phyloP scores from a whole-genome alignment of 2,329 filamentous ascomycete species.

The Fonsecaea nubica region DNA sequence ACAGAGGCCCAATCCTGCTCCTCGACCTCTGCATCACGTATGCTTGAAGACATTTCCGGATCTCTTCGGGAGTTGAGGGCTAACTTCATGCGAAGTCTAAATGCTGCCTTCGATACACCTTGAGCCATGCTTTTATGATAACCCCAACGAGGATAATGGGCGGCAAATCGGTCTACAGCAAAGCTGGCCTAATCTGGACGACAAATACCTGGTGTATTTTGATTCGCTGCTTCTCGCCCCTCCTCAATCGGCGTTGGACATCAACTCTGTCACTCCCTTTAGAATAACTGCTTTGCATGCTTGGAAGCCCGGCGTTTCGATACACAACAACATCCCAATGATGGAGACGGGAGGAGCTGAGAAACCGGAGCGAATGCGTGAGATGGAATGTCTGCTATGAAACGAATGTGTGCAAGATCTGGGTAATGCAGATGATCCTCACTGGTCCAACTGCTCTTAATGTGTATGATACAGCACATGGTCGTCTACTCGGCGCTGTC shows the following conservation, averaged over 20 bases:
- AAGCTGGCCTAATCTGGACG: constrained; percentile 21
- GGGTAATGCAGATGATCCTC: constrained; percentile 12
- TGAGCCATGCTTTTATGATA: not conserved
- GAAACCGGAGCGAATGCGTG: constrained; percentile 11
- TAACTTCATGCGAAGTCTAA: constrained; percentile 17
- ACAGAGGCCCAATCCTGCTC: constrained; percentile 17
- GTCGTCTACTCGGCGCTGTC: not conserved
- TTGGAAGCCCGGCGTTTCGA: not conserved
- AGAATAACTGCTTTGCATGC: constrained; percentile 9
- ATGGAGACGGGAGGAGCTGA: not conserved
- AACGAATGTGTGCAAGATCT: constrained; percentile 18
- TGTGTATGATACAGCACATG: constrained; percentile 34
- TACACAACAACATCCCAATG: not conserved
- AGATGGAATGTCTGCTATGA: constrained; percentile 17
- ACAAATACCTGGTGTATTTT: constrained; percentile 26
- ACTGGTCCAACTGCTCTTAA: constrained; percentile 25
- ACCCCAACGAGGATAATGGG: not conserved
- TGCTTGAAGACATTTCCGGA: constrained; percentile 25
- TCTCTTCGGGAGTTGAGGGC: not conserved
- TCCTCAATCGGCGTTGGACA: not conserved
- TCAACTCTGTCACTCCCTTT: constrained; percentile 13
- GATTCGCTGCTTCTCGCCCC: constrained; percentile 4
- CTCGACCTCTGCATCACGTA: constrained; percentile 33
- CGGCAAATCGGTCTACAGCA: constrained; percentile 15
- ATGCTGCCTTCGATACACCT: not conserved